Conservation (phyloP, 495 filamentous ascomycete genomes). For the Aspergillus incahuasiensis region DNA sequence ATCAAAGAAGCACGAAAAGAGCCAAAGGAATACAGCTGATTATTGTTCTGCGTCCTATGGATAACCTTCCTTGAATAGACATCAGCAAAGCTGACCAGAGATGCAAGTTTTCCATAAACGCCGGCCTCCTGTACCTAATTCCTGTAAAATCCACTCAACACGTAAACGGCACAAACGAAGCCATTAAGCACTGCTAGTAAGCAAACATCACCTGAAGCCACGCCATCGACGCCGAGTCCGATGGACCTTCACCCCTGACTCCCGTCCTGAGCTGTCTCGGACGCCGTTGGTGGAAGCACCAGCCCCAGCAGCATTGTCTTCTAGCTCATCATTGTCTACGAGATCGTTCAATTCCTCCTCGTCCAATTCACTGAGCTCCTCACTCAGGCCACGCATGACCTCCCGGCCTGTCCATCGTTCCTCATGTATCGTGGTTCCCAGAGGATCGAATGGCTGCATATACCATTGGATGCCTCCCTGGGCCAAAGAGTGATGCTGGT, state of each 20-base stretch:
- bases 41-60: neutral
- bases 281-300: conserved; percentile 6
- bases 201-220: conserved; percentile 24
- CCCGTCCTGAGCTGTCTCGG: conserved; percentile 4
- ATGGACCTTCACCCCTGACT: conserved; percentile 27
- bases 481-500: conserved; percentile 53
- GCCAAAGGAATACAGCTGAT: neutral
- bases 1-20: neutral
- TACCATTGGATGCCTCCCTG: conserved; percentile 86
- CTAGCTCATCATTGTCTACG: conserved; percentile 45
- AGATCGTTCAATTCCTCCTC: conserved; percentile 75
- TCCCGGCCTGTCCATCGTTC: conserved; percentile 76
- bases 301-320: conserved; percentile 13
- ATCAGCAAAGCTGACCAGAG: neutral
- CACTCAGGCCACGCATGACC: conserved; percentile 71
- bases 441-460: conserved; percentile 71
- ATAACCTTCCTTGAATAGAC: neutral
- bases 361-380: conserved; percentile 83
- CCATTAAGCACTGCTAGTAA: conserved; percentile 11
- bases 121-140: conserved; percentile 4
- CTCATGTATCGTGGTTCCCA: conserved; percentile 70
- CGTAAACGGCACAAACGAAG: conserved; percentile 4
- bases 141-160: neutral
- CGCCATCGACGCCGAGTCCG: conserved; percentile 40
- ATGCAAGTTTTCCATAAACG: conserved; percentile 7